phyloP scores from a whole-genome alignment of 257 asterid species.

The Paulownia fortunei region DNA sequence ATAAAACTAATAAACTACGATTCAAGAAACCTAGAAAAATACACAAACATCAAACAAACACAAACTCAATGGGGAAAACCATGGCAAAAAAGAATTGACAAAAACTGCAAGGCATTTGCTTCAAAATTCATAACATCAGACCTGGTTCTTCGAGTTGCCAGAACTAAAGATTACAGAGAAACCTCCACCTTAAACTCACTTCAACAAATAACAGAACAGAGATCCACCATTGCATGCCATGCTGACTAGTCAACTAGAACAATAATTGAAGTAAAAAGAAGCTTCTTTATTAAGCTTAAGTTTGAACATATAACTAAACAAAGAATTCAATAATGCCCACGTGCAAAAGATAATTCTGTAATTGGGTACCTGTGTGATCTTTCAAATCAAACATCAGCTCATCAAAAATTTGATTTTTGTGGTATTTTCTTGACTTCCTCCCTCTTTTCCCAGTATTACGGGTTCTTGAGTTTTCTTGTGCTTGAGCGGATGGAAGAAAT shows the following conservation, averaged over 20 bases:
- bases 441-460: not conserved
- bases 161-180: not conserved
- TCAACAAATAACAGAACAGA: slow-evolving; percentile 9
- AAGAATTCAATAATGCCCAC: slow-evolving; percentile 23
- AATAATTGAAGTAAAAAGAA: slow-evolving; percentile 20
- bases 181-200: slow-evolving; percentile 20
- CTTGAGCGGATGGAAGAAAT: not conserved
- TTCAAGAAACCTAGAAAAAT: slow-evolving; percentile 21
- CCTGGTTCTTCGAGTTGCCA: slow-evolving; percentile 12
- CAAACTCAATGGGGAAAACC: not conserved
- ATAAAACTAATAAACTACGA: not conserved
- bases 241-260: slow-evolving; percentile 30
- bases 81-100: not conserved
- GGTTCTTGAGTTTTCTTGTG: not conserved
- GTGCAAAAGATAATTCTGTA: slow-evolving; percentile 1
- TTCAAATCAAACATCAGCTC: slow-evolving; percentile 18
- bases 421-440: slow-evolving; percentile 1
- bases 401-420: slow-evolving; percentile 1
- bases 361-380: slow-evolving; percentile 21
- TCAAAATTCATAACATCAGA: slow-evolving; percentile 2
- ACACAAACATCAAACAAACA: not conserved
- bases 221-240: slow-evolving; percentile 25
- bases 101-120: not conserved
- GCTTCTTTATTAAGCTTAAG: slow-evolving; percentile 25
- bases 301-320: slow-evolving; percentile 10